These are phyloP conservation scores for Oryza australiensis DNA, from an alignment of 176 grass and related monocot species.

Conservation along the genomic window DNA sequence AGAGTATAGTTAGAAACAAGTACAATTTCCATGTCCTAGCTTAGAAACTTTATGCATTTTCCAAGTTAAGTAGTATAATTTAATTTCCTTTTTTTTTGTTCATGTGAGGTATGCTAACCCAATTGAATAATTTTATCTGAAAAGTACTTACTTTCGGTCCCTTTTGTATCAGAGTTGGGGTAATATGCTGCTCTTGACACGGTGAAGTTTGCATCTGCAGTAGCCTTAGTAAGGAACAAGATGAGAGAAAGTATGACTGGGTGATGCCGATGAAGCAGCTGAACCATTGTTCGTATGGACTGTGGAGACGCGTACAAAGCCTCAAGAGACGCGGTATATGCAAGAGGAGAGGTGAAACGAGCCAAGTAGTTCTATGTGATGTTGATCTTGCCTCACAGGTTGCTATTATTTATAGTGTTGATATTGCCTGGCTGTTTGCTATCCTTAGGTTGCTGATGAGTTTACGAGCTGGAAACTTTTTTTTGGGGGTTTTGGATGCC, in stretches of 20 bases:
- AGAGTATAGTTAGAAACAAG: slow-evolving; percentile 12
- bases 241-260: slow-evolving; percentile 18
- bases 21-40: neutral
- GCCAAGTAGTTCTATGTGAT: neutral
- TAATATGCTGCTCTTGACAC: slow-evolving; percentile 74
- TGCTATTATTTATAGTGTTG: slow-evolving; percentile 15
- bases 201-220: slow-evolving; percentile 47
- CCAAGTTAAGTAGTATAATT: neutral
- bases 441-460: neutral
- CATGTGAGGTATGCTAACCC: neutral
- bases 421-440: neutral
- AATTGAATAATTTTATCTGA: slow-evolving; percentile 7
- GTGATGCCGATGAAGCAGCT: neutral
- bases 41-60: neutral
- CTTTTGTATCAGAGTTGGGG: slow-evolving; percentile 49
- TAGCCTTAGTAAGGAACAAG: slow-evolving; percentile 20
- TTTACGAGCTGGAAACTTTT: neutral
- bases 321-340: neutral
- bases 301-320: neutral
- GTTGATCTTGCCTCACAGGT: neutral
- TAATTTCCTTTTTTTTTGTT: neutral
- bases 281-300: slow-evolving; percentile 4
- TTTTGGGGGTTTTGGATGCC: neutral
- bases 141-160: slow-evolving; percentile 46
- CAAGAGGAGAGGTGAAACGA: neutral